A percentile compares a stretch with the other conserved stretches of the same genome.
Conservation (phyloP, 192 early-diverging fungal genomes). For the Gryganskiella cystojenkinii region DNA sequence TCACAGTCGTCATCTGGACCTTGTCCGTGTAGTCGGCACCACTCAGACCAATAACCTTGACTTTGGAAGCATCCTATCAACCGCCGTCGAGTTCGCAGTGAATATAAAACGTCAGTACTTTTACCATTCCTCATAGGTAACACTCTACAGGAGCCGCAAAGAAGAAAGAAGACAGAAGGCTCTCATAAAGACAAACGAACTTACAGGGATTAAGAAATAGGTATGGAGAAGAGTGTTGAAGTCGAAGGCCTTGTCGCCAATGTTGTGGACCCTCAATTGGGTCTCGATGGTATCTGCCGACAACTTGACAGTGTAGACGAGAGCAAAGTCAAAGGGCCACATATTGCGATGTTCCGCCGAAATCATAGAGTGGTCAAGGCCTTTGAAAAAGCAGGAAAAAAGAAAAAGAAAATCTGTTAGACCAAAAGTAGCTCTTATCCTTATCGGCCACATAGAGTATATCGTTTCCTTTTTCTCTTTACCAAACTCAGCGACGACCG, state of each 20-base stretch:
- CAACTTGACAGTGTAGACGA: slow-evolving; percentile 86
- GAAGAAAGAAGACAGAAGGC: background rate
- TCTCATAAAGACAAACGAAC: background rate
- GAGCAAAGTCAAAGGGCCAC: slow-evolving; percentile 81
- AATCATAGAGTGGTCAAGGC: slow-evolving; percentile 65
- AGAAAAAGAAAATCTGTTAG: background rate
- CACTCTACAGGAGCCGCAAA: too few species aligned
- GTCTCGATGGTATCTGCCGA: slow-evolving; percentile 77
- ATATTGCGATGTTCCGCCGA: slow-evolving; percentile 59
- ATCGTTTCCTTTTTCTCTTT: background rate
- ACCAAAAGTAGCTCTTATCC: background rate
- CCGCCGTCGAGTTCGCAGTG: too few species aligned
- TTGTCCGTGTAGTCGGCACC: slow-evolving; percentile 79
- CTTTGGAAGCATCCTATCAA: slow-evolving; percentile 67
- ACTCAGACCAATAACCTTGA: slow-evolving; percentile 73
- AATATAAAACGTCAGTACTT: too few species aligned
- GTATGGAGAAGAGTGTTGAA: slow-evolving; percentile 96
- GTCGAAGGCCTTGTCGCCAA: slow-evolving; percentile 72
- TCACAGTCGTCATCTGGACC: slow-evolving; percentile 51
- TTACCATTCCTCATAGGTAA: too few species aligned
- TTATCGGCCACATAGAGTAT: background rate
- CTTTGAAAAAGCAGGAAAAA: slow-evolving; percentile 28
- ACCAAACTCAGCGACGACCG: slow-evolving; percentile 42
- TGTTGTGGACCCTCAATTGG: slow-evolving; percentile 80
- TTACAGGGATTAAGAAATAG: slow-evolving; percentile 80